Base-by-base conservation (phyloP, 805 yeast species). In the Pichia phayaonensis region DNA sequence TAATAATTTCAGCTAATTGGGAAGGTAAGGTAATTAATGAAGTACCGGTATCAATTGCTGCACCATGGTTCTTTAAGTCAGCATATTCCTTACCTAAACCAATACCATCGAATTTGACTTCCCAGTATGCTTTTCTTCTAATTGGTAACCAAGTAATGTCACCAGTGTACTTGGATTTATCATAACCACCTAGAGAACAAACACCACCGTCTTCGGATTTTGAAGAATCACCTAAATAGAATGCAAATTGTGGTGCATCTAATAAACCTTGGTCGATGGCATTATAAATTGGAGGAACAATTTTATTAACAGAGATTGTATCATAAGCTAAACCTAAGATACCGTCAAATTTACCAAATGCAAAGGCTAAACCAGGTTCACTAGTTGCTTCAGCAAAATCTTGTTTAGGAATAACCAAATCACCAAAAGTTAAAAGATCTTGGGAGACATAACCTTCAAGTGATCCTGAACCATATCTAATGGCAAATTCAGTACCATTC, bases 101-200 rank as follows among this genome's bases (percentile, higher is more conserved):
- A 67, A 94, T 76, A 60, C 96, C 90, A 61, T 89, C 89, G 60
- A 94, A 85, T 60, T 84, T 80, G 54, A 94, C 99, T 77, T 94
- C 99, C 99, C 99, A 94, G 80, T 94, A 94, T 34, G 98, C 99
- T 83, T 90, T 90, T 79, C 99, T 88, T 77, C 99, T 89, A 55
- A 94, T 95, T 53, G 99, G 99, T 71, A 94, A 79, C 90, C 95
- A 90, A 48, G 92, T 86, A 63, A 94, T 78, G 59, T 92, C 81
- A 58, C 99, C 99, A 46, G 74, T 71, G 70, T 73, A 89, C 66
- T 82, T 79, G 55, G 83, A 67, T 60, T 82, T 77, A 65, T 92
- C 97, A 59, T 84, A 75, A 60, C 99, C 99, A 68, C 99, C 99
- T 65, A 94, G 88, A 31, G 97, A 88, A 58, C 94, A 96, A 59